Percentiles rank a stretch among this genome's conserved stretches.
These are phyloP conservation scores for Sedum album DNA, from an alignment of 164 flowering plant species.

Conservation along the genomic window DNA sequence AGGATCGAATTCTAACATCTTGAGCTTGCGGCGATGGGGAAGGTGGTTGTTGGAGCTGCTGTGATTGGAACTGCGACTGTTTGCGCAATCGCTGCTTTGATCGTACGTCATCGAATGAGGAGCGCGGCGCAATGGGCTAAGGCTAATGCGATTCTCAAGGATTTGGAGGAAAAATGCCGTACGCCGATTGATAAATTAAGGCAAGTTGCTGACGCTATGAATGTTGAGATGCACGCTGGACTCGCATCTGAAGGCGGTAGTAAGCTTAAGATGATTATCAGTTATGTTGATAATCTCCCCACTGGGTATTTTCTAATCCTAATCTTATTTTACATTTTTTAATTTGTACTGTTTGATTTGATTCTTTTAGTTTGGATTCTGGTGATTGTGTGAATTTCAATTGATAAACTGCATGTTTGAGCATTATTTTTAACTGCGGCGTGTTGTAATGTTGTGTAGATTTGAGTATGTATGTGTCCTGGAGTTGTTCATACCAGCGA, in stretches of 20 bases:
- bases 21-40: slow-evolving; percentile 61
- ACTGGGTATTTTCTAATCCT: slow-evolving; percentile 63
- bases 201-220: too few relatives aligned
- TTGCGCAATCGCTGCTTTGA: slow-evolving; percentile 65
- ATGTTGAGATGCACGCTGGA: slow-evolving; percentile 98
- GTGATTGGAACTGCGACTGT: too few relatives aligned
- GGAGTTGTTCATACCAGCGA: too few relatives aligned
- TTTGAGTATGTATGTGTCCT: not conserved
- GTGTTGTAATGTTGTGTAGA: not conserved
- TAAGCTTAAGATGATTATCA: slow-evolving; percentile 93
- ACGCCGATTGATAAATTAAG: too few relatives aligned
- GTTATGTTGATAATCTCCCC: slow-evolving; percentile 88
- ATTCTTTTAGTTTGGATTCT: not conserved
- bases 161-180: slow-evolving; percentile 66
- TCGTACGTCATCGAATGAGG: slow-evolving; percentile 57
- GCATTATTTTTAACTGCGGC: not conserved
- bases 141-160: slow-evolving; percentile 55
- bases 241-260: slow-evolving; percentile 93
- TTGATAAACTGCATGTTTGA: not conserved
- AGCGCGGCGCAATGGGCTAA: slow-evolving; percentile 51
- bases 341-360: not conserved
- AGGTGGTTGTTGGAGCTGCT: too few relatives aligned
- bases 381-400: not conserved
- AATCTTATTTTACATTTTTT: not conserved
- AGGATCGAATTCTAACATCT: too few relatives aligned